These are phyloP conservation scores for Cryptosporidium parvum DNA, from an alignment of 169 alveolate species.

Conservation along the genomic window DNA sequence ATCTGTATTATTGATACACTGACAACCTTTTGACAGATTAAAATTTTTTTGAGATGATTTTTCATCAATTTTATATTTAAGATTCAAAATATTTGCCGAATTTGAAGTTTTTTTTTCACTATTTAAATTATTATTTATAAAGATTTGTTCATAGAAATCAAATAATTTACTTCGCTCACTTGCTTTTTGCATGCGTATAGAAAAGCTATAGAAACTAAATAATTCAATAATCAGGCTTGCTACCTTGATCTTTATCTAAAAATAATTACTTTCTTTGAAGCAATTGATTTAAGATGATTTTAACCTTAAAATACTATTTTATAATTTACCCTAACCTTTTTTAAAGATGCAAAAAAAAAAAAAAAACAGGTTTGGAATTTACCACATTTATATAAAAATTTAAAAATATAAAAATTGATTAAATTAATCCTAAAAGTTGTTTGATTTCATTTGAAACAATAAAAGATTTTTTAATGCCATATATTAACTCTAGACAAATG, in stretches of 20 bases:
- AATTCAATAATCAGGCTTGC: neutral
- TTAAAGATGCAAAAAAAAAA: slow-evolving; percentile 1
- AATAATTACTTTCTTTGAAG: slow-evolving; percentile 4
- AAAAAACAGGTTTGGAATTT: slow-evolving; percentile 40
- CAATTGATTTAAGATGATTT: neutral
- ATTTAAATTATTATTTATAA: neutral
- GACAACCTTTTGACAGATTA: neutral
- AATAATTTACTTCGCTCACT: neutral
- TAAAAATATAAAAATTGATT: slow-evolving; percentile 10
- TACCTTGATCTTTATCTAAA: neutral
- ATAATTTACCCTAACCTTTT: slow-evolving; percentile 48
- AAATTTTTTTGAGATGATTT: neutral
- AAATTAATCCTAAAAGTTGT: slow-evolving; percentile 14
- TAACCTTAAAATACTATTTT: slow-evolving; percentile 15
- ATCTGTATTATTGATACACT: slow-evolving; percentile 24
- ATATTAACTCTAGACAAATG: neutral
- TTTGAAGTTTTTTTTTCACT: neutral
- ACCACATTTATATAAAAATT: slow-evolving; percentile 32
- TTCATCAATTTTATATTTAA: neutral
- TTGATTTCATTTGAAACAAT: slow-evolving; percentile 13
- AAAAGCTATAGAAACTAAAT: neutral
- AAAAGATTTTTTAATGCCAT: neutral
- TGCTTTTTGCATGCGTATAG: neutral
- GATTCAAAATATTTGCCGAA: neutral
- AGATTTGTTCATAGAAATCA: neutral